Evolutionary conservation across 257 asterid species (phyloP).

Genomic region (Pogostemon cablin): DNA sequence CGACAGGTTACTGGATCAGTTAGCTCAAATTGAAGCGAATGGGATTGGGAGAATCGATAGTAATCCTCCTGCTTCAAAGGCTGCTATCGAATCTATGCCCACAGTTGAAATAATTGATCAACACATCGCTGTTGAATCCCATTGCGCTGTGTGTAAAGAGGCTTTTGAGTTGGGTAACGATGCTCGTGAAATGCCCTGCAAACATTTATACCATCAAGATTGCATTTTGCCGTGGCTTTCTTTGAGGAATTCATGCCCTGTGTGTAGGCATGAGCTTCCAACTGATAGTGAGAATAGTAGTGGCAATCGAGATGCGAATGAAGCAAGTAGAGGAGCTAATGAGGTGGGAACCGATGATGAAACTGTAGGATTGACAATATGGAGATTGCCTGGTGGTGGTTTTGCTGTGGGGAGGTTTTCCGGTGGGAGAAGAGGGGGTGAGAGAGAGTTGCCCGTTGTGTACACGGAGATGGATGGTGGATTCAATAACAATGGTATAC

Average conservation of each 20-base stretch:
- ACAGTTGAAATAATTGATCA: slow-evolving; percentile 50
- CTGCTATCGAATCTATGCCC: slow-evolving; percentile 81
- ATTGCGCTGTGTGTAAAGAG: slow-evolving; percentile 89
- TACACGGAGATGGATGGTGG: slow-evolving; percentile 95
- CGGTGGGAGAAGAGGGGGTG: slow-evolving; percentile 82
- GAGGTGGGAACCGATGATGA: slow-evolving; percentile 54
- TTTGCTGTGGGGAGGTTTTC: slow-evolving; percentile 89
- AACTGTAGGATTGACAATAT: slow-evolving; percentile 76
- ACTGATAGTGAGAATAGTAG: slow-evolving; percentile 41
- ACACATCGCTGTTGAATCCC: slow-evolving; percentile 53
- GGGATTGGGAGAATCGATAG: slow-evolving; percentile 66
- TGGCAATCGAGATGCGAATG: slow-evolving; percentile 29
- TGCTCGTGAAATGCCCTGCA: slow-evolving; percentile 90
- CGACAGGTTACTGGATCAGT: slow-evolving; percentile 75
- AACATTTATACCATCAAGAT: slow-evolving; percentile 80
- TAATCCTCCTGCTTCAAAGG: slow-evolving; percentile 81
- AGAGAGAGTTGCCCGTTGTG: slow-evolving; percentile 86
- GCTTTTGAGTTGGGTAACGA: slow-evolving; percentile 67
- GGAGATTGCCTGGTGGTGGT: slow-evolving; percentile 95
- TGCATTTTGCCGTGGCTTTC: slow-evolving; percentile 87
- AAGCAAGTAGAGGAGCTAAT: slow-evolving; percentile 39
- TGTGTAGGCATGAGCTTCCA: slow-evolving; percentile 75
- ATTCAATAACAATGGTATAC: slow-evolving; percentile 62
- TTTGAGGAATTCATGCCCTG: slow-evolving; percentile 80
- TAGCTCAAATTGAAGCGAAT: slow-evolving; percentile 70